Conservation (phyloP, 768 basidiomycete species). For the Melanogaster broomeanus region DNA sequence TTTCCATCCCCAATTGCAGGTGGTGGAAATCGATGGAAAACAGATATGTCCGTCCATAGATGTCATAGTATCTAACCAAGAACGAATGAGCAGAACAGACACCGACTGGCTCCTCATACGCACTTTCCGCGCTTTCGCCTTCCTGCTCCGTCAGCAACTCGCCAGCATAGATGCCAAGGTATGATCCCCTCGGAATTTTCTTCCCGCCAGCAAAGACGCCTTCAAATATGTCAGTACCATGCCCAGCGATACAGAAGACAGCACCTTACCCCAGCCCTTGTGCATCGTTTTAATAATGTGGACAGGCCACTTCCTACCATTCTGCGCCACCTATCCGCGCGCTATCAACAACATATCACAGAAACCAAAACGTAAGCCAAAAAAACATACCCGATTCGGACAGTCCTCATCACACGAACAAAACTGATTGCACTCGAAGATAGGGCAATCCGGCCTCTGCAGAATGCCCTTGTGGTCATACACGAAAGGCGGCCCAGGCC, state of each 20-base stretch:
- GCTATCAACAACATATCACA: neutral
- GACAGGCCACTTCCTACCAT: conserved; percentile 65
- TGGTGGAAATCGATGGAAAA: conserved; percentile 83
- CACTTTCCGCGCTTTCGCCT: conserved; percentile 69
- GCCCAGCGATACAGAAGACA: neutral
- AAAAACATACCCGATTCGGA: conserved; percentile 62
- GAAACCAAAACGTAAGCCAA: neutral
- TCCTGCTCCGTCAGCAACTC: conserved; percentile 74
- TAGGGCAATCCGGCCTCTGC: conserved; percentile 52
- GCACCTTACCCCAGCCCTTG: conserved; percentile 82
- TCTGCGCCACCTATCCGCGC: conserved; percentile 70
- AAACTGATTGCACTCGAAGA: conserved; percentile 84
- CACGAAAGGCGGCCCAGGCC: conserved; percentile 55
- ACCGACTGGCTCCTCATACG: conserved; percentile 23
- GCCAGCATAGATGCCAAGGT: conserved; percentile 84
- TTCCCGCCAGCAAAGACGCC: conserved; percentile 71
- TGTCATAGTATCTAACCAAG: conserved; percentile 63
- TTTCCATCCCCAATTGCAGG: conserved; percentile 40
- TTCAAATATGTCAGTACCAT: conserved; percentile 25
- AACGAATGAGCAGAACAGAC: neutral
- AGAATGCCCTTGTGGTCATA: conserved; percentile 67
- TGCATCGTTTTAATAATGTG: conserved; percentile 66
- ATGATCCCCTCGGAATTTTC: conserved; percentile 68
- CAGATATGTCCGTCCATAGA: conserved; percentile 74
- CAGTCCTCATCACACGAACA: conserved; percentile 85